A percentile compares a stretch with the other conserved stretches of the same genome.
Evolutionary conservation across 805 yeast genomes (phyloP).

Genomic region (Clavispora santaluciae): DNA sequence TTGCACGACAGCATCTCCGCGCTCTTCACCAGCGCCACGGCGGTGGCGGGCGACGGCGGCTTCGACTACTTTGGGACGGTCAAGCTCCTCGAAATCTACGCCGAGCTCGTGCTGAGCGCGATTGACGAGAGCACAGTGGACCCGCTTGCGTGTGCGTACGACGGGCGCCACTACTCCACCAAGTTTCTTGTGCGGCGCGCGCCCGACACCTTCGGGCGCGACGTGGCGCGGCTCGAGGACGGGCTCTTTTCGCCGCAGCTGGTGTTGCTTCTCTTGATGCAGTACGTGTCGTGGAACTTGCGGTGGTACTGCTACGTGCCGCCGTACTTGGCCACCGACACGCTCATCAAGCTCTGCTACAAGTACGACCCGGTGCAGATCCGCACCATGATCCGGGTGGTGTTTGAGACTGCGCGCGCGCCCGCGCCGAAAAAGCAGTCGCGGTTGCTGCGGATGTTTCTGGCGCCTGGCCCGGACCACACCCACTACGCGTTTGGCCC

Average conservation of each 20-base stretch:
- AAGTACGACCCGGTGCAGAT: slow-evolving; percentile 39
- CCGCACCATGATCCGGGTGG: slow-evolving; percentile 34
- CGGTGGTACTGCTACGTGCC: slow-evolving; percentile 62
- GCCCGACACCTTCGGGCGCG: slow-evolving; percentile 15
- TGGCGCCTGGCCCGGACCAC: neutral
- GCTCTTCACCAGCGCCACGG: slow-evolving; percentile 45
- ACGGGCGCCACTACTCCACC: slow-evolving; percentile 22
- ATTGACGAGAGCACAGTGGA: slow-evolving; percentile 28
- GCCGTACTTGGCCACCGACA: slow-evolving; percentile 34
- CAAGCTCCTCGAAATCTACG: slow-evolving; percentile 45
- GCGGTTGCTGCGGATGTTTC: neutral
- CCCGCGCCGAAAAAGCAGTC: neutral
- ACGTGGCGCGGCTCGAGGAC: slow-evolving; percentile 13
- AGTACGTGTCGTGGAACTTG: slow-evolving; percentile 55
- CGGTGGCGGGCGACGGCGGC: slow-evolving; percentile 45
- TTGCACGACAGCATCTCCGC: slow-evolving; percentile 34
- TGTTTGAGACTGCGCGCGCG: slow-evolving; percentile 17
- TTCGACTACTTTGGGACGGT: slow-evolving; percentile 58
- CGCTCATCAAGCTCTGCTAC: slow-evolving; percentile 39
- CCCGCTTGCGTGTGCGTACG: slow-evolving; percentile 25
- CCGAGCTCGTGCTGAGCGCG: slow-evolving; percentile 36
- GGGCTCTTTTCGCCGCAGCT: slow-evolving; percentile 32
- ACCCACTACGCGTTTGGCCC: slow-evolving; percentile 17
- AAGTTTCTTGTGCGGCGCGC: slow-evolving; percentile 24
- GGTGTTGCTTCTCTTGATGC: slow-evolving; percentile 35